These are phyloP conservation scores for Pseudogymnoascus verrucosus DNA, from an alignment of 2,329 filamentous ascomycete genomes.

Conservation along the genomic window DNA sequence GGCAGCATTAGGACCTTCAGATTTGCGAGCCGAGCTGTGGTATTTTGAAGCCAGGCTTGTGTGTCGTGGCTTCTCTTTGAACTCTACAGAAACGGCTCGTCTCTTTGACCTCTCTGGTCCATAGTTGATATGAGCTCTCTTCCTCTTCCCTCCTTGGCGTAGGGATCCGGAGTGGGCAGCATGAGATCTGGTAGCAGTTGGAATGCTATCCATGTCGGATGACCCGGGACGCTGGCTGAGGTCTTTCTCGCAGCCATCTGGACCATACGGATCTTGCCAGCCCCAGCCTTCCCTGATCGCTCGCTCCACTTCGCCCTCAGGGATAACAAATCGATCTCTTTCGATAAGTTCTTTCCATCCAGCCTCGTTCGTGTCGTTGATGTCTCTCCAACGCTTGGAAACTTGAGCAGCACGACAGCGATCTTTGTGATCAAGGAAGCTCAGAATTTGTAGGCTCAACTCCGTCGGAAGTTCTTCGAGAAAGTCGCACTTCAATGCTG, in stretches of 20 bases:
- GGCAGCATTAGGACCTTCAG: conserved; percentile 78
- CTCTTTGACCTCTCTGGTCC: conserved; percentile 25
- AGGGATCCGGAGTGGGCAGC: background rate
- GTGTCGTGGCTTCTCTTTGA: conserved; percentile 19
- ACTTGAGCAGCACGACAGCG: conserved; percentile 88
- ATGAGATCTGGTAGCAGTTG: conserved; percentile 17
- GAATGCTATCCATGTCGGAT: conserved; percentile 32
- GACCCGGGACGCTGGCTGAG: conserved; percentile 54
- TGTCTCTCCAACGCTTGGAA: conserved; percentile 85
- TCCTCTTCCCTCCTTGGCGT: conserved; percentile 22
- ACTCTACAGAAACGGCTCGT: conserved; percentile 23
- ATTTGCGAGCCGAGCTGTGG: conserved; percentile 30
- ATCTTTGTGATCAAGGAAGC: conserved; percentile 76
- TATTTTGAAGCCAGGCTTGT: conserved; percentile 20
- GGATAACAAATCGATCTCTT: conserved; percentile 69
- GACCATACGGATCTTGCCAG: conserved; percentile 80
- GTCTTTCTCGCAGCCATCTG: conserved; percentile 72
- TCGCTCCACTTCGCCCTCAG: conserved; percentile 72
- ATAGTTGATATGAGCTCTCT: conserved; percentile 19
- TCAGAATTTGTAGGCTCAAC: conserved; percentile 77
- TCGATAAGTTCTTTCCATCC: conserved; percentile 94
- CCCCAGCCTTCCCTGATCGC: conserved; percentile 92
- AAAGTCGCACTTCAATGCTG: conserved; percentile 91
- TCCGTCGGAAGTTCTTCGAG: conserved; percentile 76
- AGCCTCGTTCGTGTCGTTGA: conserved; percentile 87